phyloP scores from a whole-genome alignment of 768 basidiomycete genomes.

The Tricholoma terreum region DNA sequence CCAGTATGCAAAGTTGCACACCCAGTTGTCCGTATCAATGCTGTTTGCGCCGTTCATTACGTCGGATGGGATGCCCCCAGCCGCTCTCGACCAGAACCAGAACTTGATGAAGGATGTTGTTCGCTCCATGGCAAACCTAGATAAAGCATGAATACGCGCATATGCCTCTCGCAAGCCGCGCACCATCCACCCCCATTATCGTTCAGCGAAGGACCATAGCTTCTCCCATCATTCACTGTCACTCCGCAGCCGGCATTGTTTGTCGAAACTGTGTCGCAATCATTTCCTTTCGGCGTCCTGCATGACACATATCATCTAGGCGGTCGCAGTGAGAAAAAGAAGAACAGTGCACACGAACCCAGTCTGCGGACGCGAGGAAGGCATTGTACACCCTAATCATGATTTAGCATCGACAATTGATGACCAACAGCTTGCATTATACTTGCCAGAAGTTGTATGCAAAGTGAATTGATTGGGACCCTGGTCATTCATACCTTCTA shows the following conservation, averaged over 20 bases:
- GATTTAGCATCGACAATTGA: not conserved
- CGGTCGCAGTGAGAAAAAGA: not conserved
- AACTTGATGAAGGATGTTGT: constrained; percentile 56
- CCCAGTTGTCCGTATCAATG: constrained; percentile 55
- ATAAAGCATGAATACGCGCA: not conserved
- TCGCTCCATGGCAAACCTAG: constrained; percentile 63
- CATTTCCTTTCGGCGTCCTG: constrained; percentile 36
- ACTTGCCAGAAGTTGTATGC: constrained; percentile 50
- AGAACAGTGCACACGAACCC: constrained; percentile 35
- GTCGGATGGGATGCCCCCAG: constrained; percentile 41
- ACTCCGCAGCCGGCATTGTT: constrained; percentile 61
- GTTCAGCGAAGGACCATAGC: constrained; percentile 61
- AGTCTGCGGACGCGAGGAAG: constrained; percentile 37
- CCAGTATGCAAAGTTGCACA: constrained; percentile 16
- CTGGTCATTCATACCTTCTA: constrained; percentile 59
- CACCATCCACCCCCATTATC: constrained; percentile 60
- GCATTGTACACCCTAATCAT: constrained; percentile 51
- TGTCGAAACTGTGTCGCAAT: constrained; percentile 49
- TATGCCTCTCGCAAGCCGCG: constrained; percentile 8
- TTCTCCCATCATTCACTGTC: constrained; percentile 34
- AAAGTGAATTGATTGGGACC: constrained; percentile 50
- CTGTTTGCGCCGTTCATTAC: constrained; percentile 37
- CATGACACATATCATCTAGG: not conserved
- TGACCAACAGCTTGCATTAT: not conserved
- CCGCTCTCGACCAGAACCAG: constrained; percentile 67